phyloP scores from a whole-genome alignment of 208 protist species.

The Leishmania braziliensis region DNA sequence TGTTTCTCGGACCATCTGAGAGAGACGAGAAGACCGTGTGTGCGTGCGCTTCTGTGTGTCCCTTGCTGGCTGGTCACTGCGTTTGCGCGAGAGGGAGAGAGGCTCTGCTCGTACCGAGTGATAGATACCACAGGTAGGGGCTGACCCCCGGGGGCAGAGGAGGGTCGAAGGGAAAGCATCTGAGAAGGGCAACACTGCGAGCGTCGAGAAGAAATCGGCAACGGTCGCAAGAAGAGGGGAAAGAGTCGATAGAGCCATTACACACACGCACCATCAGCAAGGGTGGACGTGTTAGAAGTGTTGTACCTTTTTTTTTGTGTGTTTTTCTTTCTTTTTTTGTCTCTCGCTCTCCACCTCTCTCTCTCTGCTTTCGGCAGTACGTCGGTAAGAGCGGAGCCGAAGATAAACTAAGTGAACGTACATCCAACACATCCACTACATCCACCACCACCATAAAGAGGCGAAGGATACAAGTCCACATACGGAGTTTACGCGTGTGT shows the following conservation, averaged over 20 bases:
- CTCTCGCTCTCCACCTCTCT: not conserved
- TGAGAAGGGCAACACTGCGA: not conserved
- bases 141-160: not conserved
- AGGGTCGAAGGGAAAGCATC: not conserved
- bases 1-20: not conserved
- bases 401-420: not conserved
- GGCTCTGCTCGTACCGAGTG: not conserved
- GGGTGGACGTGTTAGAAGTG: not conserved
- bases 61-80: not conserved
- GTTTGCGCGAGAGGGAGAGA: not conserved
- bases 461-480: not conserved
- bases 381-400: not conserved
- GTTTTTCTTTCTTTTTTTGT: slow-evolving; percentile 1
- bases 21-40: not conserved
- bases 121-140: not conserved
- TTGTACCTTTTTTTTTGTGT: not conserved
- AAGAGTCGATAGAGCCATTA: not conserved
- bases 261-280: not conserved
- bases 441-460: not conserved
- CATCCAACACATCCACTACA: not conserved
- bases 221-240: not conserved
- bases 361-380: not conserved
- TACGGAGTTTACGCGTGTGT: not conserved
- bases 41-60: not conserved
- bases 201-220: not conserved